Conservation (phyloP, 129 eudicot species). For the Erigeron canadensis region DNA sequence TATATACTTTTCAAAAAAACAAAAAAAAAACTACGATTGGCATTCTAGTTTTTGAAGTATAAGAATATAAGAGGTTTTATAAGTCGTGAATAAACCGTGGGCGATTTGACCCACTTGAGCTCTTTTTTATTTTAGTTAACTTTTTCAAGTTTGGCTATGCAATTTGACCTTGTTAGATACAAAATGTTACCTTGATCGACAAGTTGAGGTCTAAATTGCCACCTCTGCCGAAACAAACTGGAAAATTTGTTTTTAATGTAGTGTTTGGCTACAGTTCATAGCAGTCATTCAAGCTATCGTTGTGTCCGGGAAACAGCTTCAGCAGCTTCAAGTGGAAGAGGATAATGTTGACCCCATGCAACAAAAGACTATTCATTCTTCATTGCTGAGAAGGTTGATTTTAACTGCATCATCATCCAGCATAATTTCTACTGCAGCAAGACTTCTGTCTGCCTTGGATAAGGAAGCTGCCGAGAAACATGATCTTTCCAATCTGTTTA, state of each 20-base stretch:
- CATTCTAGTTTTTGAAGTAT: not conserved
- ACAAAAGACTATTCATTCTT: slow-evolving; percentile 44
- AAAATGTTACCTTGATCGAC: too few species aligned
- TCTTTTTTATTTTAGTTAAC: too few species aligned
- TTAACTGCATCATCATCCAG: slow-evolving; percentile 74
- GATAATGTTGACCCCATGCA: slow-evolving; percentile 8
- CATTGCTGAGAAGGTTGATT: slow-evolving; percentile 63
- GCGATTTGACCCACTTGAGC: too few species aligned
- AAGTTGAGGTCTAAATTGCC: too few species aligned
- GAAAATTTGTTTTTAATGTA: slow-evolving; percentile 5
- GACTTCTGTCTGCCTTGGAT: slow-evolving; percentile 65
- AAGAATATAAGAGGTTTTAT: not conserved
- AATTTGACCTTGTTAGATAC: too few species aligned
- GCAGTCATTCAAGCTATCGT: slow-evolving; percentile 72
- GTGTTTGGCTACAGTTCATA: slow-evolving; percentile 58
- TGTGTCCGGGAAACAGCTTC: slow-evolving; percentile 75
- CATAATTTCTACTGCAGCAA: slow-evolving; percentile 51
- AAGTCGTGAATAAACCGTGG: too few species aligned
- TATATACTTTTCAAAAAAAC: too few species aligned
- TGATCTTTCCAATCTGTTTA: slow-evolving; percentile 67
- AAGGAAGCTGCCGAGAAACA: slow-evolving; percentile 82
- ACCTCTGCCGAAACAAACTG: not conserved
- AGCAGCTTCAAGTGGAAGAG: slow-evolving; percentile 54
- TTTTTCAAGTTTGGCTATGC: too few species aligned
- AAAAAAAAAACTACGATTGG: not conserved